These are phyloP conservation scores for Cladosporium sp. DNA, from an alignment of 2,329 filamentous ascomycete species.

Conservation along the genomic window DNA sequence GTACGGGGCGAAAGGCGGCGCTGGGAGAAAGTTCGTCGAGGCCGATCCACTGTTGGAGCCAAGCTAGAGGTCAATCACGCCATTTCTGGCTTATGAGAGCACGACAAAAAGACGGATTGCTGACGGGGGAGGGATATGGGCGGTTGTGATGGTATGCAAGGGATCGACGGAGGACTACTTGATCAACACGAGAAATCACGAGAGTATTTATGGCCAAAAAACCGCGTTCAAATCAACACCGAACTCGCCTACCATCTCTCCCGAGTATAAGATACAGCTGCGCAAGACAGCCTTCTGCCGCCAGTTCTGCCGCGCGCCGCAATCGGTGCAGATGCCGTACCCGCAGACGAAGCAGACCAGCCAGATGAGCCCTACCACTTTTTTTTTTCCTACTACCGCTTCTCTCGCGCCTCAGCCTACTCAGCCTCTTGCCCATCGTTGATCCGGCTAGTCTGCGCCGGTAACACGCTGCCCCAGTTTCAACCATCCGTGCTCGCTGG, in stretches of 20 bases:
- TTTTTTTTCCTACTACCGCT: neutral
- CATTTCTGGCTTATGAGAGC: conserved; percentile 15
- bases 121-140: neutral
- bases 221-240: neutral
- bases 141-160: neutral
- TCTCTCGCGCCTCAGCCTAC: neutral
- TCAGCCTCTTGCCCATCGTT: neutral
- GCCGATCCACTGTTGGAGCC: conserved; percentile 6
- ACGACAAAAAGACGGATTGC: neutral
- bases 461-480: conserved; percentile 8
- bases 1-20: neutral
- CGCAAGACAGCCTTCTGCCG: neutral
- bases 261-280: no score
- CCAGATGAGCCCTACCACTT: conserved; percentile 6
- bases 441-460: conserved; percentile 5
- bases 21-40: conserved; percentile 1
- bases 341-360: conserved; percentile 2
- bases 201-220: neutral
- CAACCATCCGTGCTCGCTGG: conserved; percentile 12
- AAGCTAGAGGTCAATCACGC: conserved; percentile 16
- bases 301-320: conserved; percentile 11
- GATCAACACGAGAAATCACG: neutral
- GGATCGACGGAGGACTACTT: neutral
- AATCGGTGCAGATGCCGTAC: conserved; percentile 17
- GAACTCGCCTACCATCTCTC: conserved; percentile 10